Evolutionary conservation across 1,284 basidiomycete species (phyloP), one percentile per base, ranked within the genome.

Genomic region (Veloboletus limbatus): DNA sequence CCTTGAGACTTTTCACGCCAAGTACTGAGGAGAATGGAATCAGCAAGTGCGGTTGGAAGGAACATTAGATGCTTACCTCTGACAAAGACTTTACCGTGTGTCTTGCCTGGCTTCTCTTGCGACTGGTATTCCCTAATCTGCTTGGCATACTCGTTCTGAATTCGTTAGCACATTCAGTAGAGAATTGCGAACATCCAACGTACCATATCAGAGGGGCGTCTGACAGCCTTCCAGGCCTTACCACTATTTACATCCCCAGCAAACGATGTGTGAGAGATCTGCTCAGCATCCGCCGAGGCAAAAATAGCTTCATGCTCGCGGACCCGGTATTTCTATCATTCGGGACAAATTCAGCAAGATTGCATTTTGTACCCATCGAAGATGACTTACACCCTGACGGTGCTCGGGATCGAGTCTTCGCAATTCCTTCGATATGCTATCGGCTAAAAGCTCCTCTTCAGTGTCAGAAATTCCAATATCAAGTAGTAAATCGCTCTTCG

Each of bases 131-230:
- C 88, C 56, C 78, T 81, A 54, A 97, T 88, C 64, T 94, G 88
- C 55, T 88, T 87, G 21, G 91, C 82, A 63, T 96, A 93, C 67
- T 97, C 91, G 66, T 97, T 94, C 91, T 94, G 50, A 21, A 43
- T 10, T 6, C 20, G 26, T 51, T 38, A 54, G 45, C 18, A 4
- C 16, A 26, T 30, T 30, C 35, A 18, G 21, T 6, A 14, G 22
- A 34, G 13, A 32, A 44, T 7, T 20, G n/a, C 6, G 21, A 27
- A 32, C 25, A 37, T 8, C 9, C n/a, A 28, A 69, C 78, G 47
- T 55, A 92, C 92, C 86, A 97, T 94, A 62, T 98, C 93, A 8
- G 92, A 95, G 4, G 94, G 92, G 21, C 93, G 73, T 48, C 91
- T 79, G 33, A 97, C 82, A 24, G 85, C 77, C 59, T 84, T 80